Conservation (phyloP, 129 eudicot genomes). For the Centaurea solstitialis region DNA sequence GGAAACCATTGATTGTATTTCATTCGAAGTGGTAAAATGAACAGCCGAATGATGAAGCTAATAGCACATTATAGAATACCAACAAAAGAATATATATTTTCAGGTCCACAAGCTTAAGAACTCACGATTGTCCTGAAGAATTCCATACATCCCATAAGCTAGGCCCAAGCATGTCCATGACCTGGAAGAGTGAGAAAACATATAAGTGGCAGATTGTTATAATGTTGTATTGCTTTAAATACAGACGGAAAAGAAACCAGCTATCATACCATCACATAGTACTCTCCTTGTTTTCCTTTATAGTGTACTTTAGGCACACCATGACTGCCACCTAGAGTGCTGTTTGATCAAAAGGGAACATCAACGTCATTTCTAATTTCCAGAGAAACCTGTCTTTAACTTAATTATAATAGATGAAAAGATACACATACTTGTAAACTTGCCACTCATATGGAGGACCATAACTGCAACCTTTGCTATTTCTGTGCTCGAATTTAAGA, state of each 20-base stretch:
- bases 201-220: not conserved
- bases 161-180: conserved; percentile 93
- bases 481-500: conserved; percentile 83
- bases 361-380: not conserved
- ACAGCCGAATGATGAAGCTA: not conserved
- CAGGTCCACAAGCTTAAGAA: conserved; percentile 20
- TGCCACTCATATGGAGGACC: conserved; percentile 97
- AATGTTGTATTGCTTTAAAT: conserved; percentile 39
- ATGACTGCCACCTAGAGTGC: conserved; percentile 86
- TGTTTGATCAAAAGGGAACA: conserved; percentile 30
- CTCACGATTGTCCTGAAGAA: conserved; percentile 82
- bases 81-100: not conserved
- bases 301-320: conserved; percentile 89
- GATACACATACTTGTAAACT: conserved; percentile 72
- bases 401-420: not conserved
- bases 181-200: conserved; percentile 41
- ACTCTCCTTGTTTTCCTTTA: conserved; percentile 88
- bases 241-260: not conserved
- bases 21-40: not conserved
- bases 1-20: not conserved
- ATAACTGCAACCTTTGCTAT: conserved; percentile 85
- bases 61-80: not conserved
- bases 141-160: conserved; percentile 95
- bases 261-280: conserved; percentile 76
- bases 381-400: not conserved